Percentiles rank a stretch among this genome's conserved stretches.
Conservation (phyloP, 2,329 filamentous ascomycete species). For the Epichloe gansuensis region DNA sequence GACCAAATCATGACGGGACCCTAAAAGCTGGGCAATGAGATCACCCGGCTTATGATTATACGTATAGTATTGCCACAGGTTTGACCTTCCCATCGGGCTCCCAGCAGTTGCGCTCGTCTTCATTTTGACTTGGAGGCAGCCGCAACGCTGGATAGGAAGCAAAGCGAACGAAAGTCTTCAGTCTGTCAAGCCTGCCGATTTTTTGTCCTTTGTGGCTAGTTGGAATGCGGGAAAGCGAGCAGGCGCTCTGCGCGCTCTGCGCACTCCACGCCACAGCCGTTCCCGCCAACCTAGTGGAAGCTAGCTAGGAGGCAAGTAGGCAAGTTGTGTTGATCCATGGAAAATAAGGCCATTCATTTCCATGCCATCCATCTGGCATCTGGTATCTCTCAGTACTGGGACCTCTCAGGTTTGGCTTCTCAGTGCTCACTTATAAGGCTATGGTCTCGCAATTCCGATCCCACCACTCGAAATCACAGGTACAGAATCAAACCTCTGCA, state of each 20-base stretch:
- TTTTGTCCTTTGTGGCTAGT: background rate
- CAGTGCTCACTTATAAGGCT: too few species aligned
- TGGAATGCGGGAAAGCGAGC: too few species aligned
- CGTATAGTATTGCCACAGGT: background rate
- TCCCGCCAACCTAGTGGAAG: background rate
- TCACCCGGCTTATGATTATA: background rate
- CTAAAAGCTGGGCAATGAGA: background rate
- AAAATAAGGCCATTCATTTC: too few species aligned
- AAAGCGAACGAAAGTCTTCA: background rate
- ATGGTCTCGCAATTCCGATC: too few species aligned
- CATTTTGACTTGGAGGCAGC: background rate
- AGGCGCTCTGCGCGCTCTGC: too few species aligned
- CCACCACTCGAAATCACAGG: too few species aligned
- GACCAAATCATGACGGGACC: conserved; percentile 4
- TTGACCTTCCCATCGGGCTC: background rate
- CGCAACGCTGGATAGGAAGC: background rate
- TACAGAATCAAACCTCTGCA: too few species aligned
- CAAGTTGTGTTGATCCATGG: too few species aligned
- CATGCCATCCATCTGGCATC: too few species aligned
- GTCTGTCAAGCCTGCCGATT: background rate
- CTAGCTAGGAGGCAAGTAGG: too few species aligned
- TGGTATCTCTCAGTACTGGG: too few species aligned
- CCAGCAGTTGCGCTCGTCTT: background rate
- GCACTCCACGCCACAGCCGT: background rate
- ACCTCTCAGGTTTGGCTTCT: too few species aligned